Base-by-base conservation (phyloP, 306 rosid genomes). In the Vicia sativa region DNA sequence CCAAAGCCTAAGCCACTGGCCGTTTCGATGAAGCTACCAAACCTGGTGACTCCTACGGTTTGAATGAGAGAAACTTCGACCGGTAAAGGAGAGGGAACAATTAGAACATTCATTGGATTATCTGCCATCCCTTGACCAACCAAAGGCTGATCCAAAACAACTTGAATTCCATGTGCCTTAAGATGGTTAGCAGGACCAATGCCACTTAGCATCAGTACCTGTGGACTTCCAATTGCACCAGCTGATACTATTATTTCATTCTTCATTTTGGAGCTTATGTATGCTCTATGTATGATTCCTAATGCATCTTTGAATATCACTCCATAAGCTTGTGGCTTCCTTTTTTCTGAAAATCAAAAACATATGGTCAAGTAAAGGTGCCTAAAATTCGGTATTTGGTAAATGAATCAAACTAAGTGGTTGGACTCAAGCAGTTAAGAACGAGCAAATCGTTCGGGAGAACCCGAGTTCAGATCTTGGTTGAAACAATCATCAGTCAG, bases 91-190 rank as follows among this genome's bases (percentile, higher is more conserved):
- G 97, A 88, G 7, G 93, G 96, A 23, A 88, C 78, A 11, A 78
- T 29, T 11, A 87, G 63, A 23, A 56, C 7, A 26, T 88, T 91
- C 89, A 82, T 75, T 64, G 97, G 95, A 23, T 84, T 87, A 77
- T 90, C 95, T 13, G 95, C 90, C 95, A 86, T 80, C 23, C 90
- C 90, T 56, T 84, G 84, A 3, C 93, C 96, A 34, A 91, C 89
- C 58, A 85, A 50, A 1, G 96, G 88, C 18, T 82, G 84, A 62
- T 88, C 73, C 81, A 80, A 25, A n/a, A 86, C 72, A 31, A 87
- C 77, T 56, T 71, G 6, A 63, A 86, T 83, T 4, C 83, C 67
- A 44, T 81, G 96, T 58, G 84, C 81, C 66, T 19, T 6, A n/a
- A 91, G 89, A 78, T 91, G 93, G 5, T 43, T 61, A 10, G 82